A percentile compares a stretch with the other conserved stretches of the same genome.
phyloP scores from a whole-genome alignment of 2,329 filamentous ascomycete genomes.

The Ceratocystis harringtonii region DNA sequence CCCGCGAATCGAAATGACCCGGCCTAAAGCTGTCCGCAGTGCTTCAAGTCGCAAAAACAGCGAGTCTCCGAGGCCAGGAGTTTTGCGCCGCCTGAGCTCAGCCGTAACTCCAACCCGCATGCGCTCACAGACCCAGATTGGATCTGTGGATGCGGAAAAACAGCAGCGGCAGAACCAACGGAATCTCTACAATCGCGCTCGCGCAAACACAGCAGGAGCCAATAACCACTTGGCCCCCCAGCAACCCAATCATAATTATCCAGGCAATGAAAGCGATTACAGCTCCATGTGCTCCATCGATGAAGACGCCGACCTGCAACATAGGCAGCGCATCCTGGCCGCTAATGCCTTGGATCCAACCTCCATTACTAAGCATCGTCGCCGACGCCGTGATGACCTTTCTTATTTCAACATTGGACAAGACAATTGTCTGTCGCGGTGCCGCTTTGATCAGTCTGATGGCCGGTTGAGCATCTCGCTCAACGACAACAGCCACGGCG shows the following conservation, averaged over 20 bases:
- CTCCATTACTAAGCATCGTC: not conserved
- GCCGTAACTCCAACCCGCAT: not conserved
- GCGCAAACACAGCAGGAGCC: not conserved
- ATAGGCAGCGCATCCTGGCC: not conserved
- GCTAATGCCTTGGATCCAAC: not conserved
- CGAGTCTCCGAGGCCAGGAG: not conserved
- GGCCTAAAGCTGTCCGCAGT: not conserved
- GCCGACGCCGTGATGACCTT: not conserved
- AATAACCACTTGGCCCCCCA: not conserved
- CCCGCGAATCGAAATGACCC: conserved; percentile 9
- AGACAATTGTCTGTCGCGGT: conserved; percentile 48
- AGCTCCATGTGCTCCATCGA: not conserved
- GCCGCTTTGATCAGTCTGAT: conserved; percentile 47
- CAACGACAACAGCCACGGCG: conserved; percentile 52
- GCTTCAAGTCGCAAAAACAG: not conserved
- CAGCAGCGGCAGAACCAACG: not conserved
- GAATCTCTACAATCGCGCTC: not conserved
- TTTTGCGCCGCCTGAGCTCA: not conserved
- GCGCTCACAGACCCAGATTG: not conserved
- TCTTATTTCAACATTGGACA: conserved; percentile 42
- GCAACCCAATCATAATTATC: not conserved
- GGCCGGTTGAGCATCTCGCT: conserved; percentile 58
- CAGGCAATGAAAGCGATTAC: not conserved
- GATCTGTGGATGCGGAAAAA: not conserved
- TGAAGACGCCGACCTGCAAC: not conserved